Evolutionary conservation across 192 early-diverging fungal genomes (phyloP).

Genomic region (Coemansia asiatica): DNA sequence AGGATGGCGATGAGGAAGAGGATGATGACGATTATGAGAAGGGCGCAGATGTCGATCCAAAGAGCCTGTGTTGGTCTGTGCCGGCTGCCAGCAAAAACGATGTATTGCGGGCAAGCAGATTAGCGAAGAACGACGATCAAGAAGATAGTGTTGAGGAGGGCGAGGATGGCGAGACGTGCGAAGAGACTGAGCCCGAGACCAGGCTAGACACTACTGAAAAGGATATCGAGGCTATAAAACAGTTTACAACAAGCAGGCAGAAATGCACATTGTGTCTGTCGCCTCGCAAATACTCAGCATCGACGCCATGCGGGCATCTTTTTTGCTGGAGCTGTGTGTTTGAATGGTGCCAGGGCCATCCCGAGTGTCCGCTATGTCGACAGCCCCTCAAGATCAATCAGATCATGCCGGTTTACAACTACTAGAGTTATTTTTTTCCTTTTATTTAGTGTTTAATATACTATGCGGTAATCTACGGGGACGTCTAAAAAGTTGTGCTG

Average conservation of each 20-base stretch:
- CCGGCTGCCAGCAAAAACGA: no score
- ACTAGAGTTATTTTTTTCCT: constrained; percentile 26
- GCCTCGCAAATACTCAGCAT: constrained; percentile 69
- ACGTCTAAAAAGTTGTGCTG: constrained; percentile 23
- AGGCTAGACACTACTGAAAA: constrained; percentile 22
- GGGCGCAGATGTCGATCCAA: no score
- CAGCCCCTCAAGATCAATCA: constrained; percentile 73
- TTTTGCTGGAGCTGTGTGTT: constrained; percentile 95
- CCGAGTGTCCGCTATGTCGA: constrained; percentile 93
- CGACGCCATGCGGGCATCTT: constrained; percentile 91
- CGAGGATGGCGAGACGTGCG: not conserved
- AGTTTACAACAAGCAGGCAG: constrained; percentile 49
- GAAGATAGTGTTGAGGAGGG: no score
- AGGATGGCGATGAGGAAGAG: no score
- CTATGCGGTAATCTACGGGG: constrained; percentile 11
- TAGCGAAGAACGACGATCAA: no score
- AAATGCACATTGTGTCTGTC: constrained; percentile 90
- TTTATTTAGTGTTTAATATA: constrained; percentile 10
- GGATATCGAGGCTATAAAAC: constrained; percentile 28
- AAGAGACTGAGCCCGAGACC: not conserved
- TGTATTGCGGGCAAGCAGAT: no score
- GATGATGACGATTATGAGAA: no score
- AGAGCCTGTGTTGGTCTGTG: no score
- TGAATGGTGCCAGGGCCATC: constrained; percentile 90
- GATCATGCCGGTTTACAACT: constrained; percentile 76